Evolutionary conservation across 2,329 filamentous ascomycete genomes (phyloP), one percentile per base, ranked within the genome.

Genomic region (Bipolaris bicolor): DNA sequence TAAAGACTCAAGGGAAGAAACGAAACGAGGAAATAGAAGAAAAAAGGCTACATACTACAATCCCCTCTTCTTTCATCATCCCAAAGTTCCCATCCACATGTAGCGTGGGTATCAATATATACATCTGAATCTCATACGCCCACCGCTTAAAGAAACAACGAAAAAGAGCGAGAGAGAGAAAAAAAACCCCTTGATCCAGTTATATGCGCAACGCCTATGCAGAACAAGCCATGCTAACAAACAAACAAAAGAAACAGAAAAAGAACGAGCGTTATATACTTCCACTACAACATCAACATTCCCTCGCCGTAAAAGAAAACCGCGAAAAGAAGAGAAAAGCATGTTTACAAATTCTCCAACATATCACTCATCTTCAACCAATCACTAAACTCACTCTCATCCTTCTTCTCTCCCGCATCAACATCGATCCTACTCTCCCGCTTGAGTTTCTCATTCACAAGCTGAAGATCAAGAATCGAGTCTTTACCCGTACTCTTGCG

Each of bases 71-170:
- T 22, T 29, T 9, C 7, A 29, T 9, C 11, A 20, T n/a, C 6
- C n/a, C 3, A 46, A 20, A 7, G 15, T 20, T 15, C 2, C 7
- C 4, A 46, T 46, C 16, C 11, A 26, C 13, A 43, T 7, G n/a
- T 43, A 7, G 16, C n/a, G 16, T 33, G 43, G 43, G 43, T 46
- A 46, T 46, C 43, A 46, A 46, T 46, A 46, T 46, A 16, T 46
- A 46, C 43, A 46, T 33, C n/a, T 16, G 20, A 46, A 33, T 46
- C 16, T 45, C 26, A 29, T 18, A 33, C 10, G 43, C 26, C 43
- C 20, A 20, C 10, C 29, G 34, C 7, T 3, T 34, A 9, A 26
- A 48, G 18, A 34, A 22, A 24, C 11, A 5, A 26, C 18, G 10
- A 9, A 13, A 26, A 26, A 26, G n/a, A n/a, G n/a, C n/a, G n/a